Evolutionary conservation across 768 basidiomycete species (phyloP), one percentile per base, ranked within the genome.

Genomic region (Daedaleopsis sinensis): DNA sequence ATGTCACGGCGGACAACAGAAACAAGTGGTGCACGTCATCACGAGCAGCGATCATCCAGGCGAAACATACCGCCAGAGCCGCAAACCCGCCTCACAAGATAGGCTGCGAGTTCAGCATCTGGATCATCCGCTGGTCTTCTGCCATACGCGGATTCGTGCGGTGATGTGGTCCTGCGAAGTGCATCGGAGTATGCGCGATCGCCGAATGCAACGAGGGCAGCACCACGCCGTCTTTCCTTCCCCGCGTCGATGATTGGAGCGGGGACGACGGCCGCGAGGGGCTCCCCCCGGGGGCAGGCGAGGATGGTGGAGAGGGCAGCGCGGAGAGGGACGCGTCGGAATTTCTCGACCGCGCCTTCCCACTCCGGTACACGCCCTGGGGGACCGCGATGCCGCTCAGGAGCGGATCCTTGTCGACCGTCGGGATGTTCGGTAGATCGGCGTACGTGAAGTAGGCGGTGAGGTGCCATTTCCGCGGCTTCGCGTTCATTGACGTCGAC

Each of bases 391-490:
- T 66, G 24, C 65, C 67, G 57, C 74, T 70, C 59, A 80, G 61
- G 23, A 67, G 57, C 38, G 74, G 74, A 52, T 80, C 78, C 52
- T 72, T 70, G 66, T 76, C 74, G 55, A 74, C 67, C 27, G 77
- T 79, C 16, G 76, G 77, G 52, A 78, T 75, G 58, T 64, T 70
- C 39, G 70, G 69, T 27, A 76, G 68, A 65, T 80, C 79, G 11
- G 71, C 71, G 64, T 78, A 77, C 32, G 73, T 77, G 71, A 78
- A 77, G 61, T 77, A 79, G 39, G 75, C 73, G 51, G 86, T 87
- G 58, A 88, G 75, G 70, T 88, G 88, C 85, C 85, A 88, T 73
- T 88, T 88, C 67, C 83, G 79, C 50, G 83, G 83, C 62, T 72
- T 77, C 7, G 77, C 72, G 58, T 78, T 78, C 21, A 78, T 77